Percentiles rank a stretch among this genome's conserved stretches.
Conservation (phyloP, 2,329 filamentous ascomycete species). For the Hortaea werneckii region DNA sequence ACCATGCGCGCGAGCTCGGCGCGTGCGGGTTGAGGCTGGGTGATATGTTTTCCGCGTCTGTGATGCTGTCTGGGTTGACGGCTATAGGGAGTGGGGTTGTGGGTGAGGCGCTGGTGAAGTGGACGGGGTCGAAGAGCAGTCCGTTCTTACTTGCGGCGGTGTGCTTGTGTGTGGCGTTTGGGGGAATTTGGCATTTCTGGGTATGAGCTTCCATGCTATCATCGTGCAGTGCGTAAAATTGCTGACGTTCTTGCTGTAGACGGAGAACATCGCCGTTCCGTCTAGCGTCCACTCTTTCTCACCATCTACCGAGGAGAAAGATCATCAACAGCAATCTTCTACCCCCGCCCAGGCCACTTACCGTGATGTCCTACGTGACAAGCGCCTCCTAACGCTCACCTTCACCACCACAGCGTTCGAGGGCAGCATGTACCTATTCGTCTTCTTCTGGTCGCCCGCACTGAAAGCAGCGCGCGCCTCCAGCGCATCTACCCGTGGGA, state of each 20-base stretch:
- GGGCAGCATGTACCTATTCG: slow-evolving; percentile 52
- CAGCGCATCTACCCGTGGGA: background rate
- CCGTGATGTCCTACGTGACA: too few species aligned
- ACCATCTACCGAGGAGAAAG: too few species aligned
- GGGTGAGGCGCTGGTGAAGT: slow-evolving; percentile 42
- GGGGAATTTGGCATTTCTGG: background rate
- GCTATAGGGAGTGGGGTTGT: slow-evolving; percentile 46
- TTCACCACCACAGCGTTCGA: slow-evolving; percentile 50
- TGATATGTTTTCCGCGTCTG: slow-evolving; percentile 34
- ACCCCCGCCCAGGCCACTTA: too few species aligned
- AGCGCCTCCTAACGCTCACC: slow-evolving; percentile 42
- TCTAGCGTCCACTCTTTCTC: too few species aligned
- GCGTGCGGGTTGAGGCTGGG: background rate
- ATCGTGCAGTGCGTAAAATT: too few species aligned
- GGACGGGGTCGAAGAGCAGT: slow-evolving; percentile 39
- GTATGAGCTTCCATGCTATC: too few species aligned
- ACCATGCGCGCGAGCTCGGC: background rate
- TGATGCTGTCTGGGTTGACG: slow-evolving; percentile 44
- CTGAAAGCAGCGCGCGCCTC: slow-evolving; percentile 33
- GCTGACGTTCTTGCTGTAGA: too few species aligned
- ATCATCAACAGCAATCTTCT: too few species aligned
- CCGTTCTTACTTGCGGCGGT: slow-evolving; percentile 40
- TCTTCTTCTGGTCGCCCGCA: slow-evolving; percentile 52
- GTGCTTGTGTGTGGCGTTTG: background rate
- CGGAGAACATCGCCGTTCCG: too few species aligned